A percentile compares a stretch with the other conserved stretches of the same genome.
phyloP scores from a whole-genome alignment of 306 rosid species.

The Cucurbita moschata region DNA sequence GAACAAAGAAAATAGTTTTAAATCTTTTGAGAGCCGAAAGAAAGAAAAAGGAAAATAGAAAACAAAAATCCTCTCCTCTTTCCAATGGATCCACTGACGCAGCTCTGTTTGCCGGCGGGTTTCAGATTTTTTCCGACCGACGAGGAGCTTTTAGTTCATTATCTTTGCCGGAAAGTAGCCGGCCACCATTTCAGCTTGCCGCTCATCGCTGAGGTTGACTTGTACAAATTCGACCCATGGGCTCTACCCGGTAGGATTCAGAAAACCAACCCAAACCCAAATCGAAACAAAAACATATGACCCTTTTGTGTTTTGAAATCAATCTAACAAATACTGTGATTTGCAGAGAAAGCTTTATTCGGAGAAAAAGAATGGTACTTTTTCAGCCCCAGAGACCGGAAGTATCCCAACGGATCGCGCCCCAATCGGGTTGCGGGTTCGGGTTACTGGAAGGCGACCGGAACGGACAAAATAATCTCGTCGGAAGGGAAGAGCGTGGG shows the following conservation, averaged over 20 bases:
- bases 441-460: slow-evolving; percentile 97
- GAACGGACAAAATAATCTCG: slow-evolving; percentile 69
- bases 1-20: neutral
- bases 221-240: slow-evolving; percentile 94
- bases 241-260: slow-evolving; percentile 55
- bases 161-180: slow-evolving; percentile 78
- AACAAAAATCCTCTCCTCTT: neutral
- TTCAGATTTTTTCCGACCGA: slow-evolving; percentile 81
- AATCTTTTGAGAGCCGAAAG: neutral
- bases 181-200: slow-evolving; percentile 70
- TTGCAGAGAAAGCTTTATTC: slow-evolving; percentile 61
- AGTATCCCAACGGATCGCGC: slow-evolving; percentile 84
- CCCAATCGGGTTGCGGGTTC: slow-evolving; percentile 90
- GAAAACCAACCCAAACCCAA: neutral
- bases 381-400: slow-evolving; percentile 83
- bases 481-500: slow-evolving; percentile 80
- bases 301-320: neutral
- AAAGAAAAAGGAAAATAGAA: neutral
- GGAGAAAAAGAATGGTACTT: slow-evolving; percentile 97
- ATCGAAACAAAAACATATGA: neutral
- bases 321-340: neutral
- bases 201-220: slow-evolving; percentile 63
- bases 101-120: slow-evolving; percentile 87
- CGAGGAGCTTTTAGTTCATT: slow-evolving; percentile 87
- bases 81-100: slow-evolving; percentile 38